phyloP scores from a whole-genome alignment of 202 grass and related monocot genomes.

The Carex arenaria region DNA sequence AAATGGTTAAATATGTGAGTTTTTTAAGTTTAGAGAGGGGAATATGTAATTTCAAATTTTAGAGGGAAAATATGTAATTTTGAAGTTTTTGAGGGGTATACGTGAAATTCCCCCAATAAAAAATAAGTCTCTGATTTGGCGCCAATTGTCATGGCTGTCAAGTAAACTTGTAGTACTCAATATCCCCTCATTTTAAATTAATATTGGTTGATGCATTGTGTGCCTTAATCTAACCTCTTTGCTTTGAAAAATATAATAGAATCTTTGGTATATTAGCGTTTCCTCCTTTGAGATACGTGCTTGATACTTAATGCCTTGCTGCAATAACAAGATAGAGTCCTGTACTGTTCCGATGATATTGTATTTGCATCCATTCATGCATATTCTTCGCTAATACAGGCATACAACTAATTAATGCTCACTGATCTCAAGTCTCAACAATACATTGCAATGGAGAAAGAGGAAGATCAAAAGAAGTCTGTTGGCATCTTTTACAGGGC shows the following conservation, averaged over 20 bases:
- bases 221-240: background rate
- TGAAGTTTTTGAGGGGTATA: no score
- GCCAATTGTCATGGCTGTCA: background rate
- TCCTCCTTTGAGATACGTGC: background rate
- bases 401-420: conserved; percentile 9
- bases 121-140: background rate
- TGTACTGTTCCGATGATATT: background rate
- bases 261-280: background rate
- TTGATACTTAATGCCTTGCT: conserved; percentile 7
- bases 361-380: background rate
- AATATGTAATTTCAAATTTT: no score
- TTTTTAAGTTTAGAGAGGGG: no score
- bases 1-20: no score
- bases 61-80: no score
- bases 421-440: background rate
- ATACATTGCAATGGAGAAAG: conserved; percentile 15
- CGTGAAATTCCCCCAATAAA: background rate
- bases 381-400: background rate
- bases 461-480: background rate
- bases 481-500: conserved; percentile 14
- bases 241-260: background rate
- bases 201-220: background rate
- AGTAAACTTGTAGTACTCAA: background rate
- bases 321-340: conserved; percentile 4
- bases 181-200: background rate